Evolutionary conservation across 2,329 filamentous ascomycete genomes (phyloP).

Genomic region (Epichloe elymi): DNA sequence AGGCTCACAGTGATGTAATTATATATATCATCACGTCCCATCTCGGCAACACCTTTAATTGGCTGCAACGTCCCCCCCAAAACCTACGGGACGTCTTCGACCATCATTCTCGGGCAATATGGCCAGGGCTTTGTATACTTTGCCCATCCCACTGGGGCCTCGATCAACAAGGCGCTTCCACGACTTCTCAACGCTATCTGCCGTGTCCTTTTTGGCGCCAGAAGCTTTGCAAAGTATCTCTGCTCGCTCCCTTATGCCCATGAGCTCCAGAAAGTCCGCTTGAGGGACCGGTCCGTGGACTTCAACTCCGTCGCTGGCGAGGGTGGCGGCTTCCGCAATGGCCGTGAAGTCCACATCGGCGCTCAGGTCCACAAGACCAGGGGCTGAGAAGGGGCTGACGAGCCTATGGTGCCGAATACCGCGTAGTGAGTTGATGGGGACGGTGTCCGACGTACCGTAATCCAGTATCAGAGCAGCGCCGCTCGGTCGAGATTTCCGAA

Average conservation of each 20-base stretch:
- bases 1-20: too few relatives aligned
- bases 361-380: slow-evolving; percentile 76
- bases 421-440: slow-evolving; percentile 80
- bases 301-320: slow-evolving; percentile 67
- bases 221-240: slow-evolving; percentile 45
- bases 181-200: slow-evolving; percentile 52
- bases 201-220: slow-evolving; percentile 30
- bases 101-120: slow-evolving; percentile 73
- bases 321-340: slow-evolving; percentile 67
- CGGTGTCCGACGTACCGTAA: slow-evolving; percentile 67
- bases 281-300: slow-evolving; percentile 88
- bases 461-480: slow-evolving; percentile 93
- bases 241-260: slow-evolving; percentile 75
- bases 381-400: slow-evolving; percentile 66
- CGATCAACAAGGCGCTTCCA: slow-evolving; percentile 78
- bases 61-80: slow-evolving; percentile 62
- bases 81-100: slow-evolving; percentile 70
- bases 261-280: slow-evolving; percentile 59
- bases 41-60: not conserved
- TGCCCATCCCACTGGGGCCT: slow-evolving; percentile 79
- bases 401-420: slow-evolving; percentile 68
- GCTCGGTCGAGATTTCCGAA: slow-evolving; percentile 48
- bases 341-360: slow-evolving; percentile 90
- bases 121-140: slow-evolving; percentile 84
- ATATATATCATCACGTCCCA: not conserved